Evolutionary conservation across 106 monocot species (phyloP), one percentile per base, ranked within the genome.

Genomic region (Acorus gramineus): DNA sequence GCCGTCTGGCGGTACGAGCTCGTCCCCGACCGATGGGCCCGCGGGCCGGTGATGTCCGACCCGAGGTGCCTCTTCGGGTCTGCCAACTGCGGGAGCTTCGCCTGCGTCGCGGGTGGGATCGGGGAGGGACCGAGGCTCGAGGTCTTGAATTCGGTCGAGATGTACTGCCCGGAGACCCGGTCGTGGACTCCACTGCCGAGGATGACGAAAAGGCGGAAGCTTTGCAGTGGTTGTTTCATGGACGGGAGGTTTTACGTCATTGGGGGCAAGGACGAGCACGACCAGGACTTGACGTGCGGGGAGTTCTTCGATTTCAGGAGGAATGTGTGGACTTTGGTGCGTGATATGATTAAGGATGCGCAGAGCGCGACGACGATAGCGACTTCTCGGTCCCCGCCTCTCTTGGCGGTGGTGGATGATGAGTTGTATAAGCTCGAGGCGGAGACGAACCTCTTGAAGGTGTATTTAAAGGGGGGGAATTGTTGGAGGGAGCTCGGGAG

Each of bases 391-490:
- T 78, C 78, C 49, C 78, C 78, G 1, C 78, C 78, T 11, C 78
- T 78, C 4, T 8, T 78, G 2, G 78, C 78, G 0, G 78, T 78
- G 46, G 78, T 62, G 4, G 60, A 73, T 11, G 59, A 73, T 57
- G 78, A 78, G 63, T 43, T 78, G 9, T 78, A 78, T 12, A 63
- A 67, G 5, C 78, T 78, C 3, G 78, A 78, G 57, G 78, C 78
- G 52, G 56, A 62, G 3, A 42, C 78, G 2, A 78, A 78, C 63
- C 72, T 53, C 14, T 52, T 78, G n/a, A 78, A 68, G 63, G 63
- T 78, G 7, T 78, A 78, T 42, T 7, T 73, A 53, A 78, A 73
- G 73, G 73, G 47, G 62, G 73, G 68, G 53, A 72, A 78, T 64
- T 62, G 51, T 0, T 78, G 78, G 78, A 78, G 64, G 58, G 68